Base-by-base conservation (phyloP, 2,329 filamentous ascomycete species). In the Ascocoryne sarcoides region DNA sequence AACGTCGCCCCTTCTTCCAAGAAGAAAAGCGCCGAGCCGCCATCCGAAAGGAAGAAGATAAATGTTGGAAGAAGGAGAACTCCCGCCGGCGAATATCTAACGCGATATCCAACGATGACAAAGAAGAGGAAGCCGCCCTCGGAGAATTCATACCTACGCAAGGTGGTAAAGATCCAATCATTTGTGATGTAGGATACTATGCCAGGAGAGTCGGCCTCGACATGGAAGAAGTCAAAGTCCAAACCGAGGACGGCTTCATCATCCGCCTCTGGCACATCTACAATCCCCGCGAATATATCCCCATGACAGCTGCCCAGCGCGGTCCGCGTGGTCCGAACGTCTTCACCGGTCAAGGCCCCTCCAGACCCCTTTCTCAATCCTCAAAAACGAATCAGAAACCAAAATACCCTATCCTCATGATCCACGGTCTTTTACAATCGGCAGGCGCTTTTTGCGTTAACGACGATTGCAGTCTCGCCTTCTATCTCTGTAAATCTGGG, bases 191-290 rank as follows among this genome's bases (percentile, higher is more conserved):
- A 15, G 73, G 73, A 2, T 92, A 95, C 58, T 95, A 96, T 58
- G 89, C 90, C 1, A 73, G 85, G 15, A 72, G 89, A 10, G 87
- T 95, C 10, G 90, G 90, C 0, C 71, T 96, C 1, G 87, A 95
- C 46, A 76, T 87, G 17, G 89, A 95, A 56, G 74, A 75, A 8
- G 85, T 87, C 54, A 71, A 84, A 36, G 88, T 95, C 0, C 82
- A 94, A 60, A 95, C 90, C 0, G 89, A 95, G 59, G 90, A 96
- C 55, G 89, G 89, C 1, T 95, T 95, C 58, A 76, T 95, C 33
- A 83, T 95, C 46, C 78, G 84, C 16, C 69, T 95, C 1, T 94
- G 85, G 81, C 90, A 95, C 60, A 71, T 95, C 18, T 94, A 85
- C 59, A 82, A 95, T 48, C 90, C 90, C 0, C 74, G 71, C 36